phyloP scores from a whole-genome alignment of 2,329 filamentous ascomycete species.

The Ophiobolus disseminans region DNA sequence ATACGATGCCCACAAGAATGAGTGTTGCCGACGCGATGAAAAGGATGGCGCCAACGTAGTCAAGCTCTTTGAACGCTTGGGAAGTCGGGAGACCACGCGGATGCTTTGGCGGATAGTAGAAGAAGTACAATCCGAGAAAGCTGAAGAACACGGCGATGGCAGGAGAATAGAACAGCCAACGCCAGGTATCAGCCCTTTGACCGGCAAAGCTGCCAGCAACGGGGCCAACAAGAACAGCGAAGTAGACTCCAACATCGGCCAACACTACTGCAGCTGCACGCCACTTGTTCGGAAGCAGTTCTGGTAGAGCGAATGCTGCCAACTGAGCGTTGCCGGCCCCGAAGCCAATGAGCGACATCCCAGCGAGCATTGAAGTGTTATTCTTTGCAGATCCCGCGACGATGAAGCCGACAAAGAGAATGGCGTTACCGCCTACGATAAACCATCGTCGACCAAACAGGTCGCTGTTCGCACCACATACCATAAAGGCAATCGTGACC shows the following conservation, averaged over 20 bases:
- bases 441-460: conserved; percentile 58
- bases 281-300: conserved; percentile 60
- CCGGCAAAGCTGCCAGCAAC: conserved; percentile 55
- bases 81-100: conserved; percentile 39
- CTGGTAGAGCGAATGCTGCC: conserved; percentile 56
- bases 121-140: conserved; percentile 53
- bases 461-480: conserved; percentile 55
- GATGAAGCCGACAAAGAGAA: conserved; percentile 50
- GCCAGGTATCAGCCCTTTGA: conserved; percentile 49
- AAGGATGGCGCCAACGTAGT: conserved; percentile 43
- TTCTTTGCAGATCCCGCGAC: conserved; percentile 48
- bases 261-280: conserved; percentile 24
- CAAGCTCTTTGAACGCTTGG: conserved; percentile 37
- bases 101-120: conserved; percentile 52
- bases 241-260: conserved; percentile 45
- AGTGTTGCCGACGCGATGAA: conserved; percentile 37
- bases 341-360: conserved; percentile 54
- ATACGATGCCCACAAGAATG: conserved; percentile 45
- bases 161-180: conserved; percentile 54
- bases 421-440: conserved; percentile 52
- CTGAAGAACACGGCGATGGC: conserved; percentile 55
- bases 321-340: conserved; percentile 33
- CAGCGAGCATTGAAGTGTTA: conserved; percentile 50
- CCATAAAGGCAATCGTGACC: conserved; percentile 52
- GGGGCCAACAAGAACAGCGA: conserved; percentile 56